Evolutionary conservation across 352 stramenopile species (phyloP), one percentile per base, ranked within the genome.

Genomic region (Phytophthora pseudosyringae): DNA sequence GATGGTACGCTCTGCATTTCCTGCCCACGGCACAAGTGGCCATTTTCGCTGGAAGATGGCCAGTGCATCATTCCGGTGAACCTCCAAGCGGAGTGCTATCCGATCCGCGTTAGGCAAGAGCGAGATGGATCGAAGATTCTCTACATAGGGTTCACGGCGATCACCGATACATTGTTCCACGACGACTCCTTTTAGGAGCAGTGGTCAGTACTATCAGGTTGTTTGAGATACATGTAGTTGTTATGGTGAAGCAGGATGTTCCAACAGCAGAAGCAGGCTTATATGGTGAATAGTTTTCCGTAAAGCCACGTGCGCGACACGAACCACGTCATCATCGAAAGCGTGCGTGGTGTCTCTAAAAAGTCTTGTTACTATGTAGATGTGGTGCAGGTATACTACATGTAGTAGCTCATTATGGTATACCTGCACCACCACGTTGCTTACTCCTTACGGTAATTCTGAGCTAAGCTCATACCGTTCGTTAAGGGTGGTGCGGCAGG

Each of bases 21-120:
- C 32, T 95, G 88, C 33, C 88, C 88, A 26, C 83, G 80, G 13
- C 88, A 95, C 61, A 86, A 87, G 48, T 95, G 83, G 83, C 86
- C 86, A 0, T 95, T 94, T 57, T 91, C 87, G 13, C 69, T 95
- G 9, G 79, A 87, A 36, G 81, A 91, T 25, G 88, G 88, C 12
- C 82, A 80, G 47, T 93, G 85, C 62, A 73, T 89, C 33, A 58
- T 94, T 48, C 63, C 68, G 0, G 58, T 75, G 2, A 81, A 82
- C 33, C 72, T 70, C 31, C 69, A 83, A 41, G 83, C 78, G 13
- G 70, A 90, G 47, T 80, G 76, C 32, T 93, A 88, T 60, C 88
- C 84, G 1, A 72, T 95, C 10, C 59, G 85, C 45, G 71, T 91
- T 31, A 58, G 73, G 12, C 72, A 45, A 28, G 61, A 80, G 32